Conservation (phyloP, 306 rosid genomes). For the Lablab purpureus region DNA sequence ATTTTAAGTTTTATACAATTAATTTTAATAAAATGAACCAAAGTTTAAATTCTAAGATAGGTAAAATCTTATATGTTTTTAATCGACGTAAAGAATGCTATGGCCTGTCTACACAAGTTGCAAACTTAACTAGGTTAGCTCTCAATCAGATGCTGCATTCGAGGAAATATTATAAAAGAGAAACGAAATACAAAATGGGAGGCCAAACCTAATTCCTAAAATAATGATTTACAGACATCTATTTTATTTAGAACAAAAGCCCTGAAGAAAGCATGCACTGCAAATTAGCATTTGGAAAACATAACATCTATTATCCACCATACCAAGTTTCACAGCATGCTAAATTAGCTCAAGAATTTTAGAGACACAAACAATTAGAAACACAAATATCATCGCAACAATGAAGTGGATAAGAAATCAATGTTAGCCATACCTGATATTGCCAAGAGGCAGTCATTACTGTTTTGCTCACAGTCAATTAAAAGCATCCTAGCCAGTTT, state of each 20-base stretch:
- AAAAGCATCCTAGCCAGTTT: slow-evolving; percentile 81
- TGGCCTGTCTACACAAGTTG: too few species aligned
- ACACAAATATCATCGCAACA: slow-evolving; percentile 14
- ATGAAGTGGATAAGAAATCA: slow-evolving; percentile 27
- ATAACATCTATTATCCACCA: neutral
- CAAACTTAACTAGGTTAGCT: too few species aligned
- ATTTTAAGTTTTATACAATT: neutral
- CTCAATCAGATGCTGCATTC: too few species aligned
- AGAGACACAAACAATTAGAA: slow-evolving; percentile 27
- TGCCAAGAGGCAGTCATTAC: slow-evolving; percentile 68
- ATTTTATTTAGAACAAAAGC: neutral
- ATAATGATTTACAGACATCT: neutral
- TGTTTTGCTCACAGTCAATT: slow-evolving; percentile 84
- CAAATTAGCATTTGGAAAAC: neutral
- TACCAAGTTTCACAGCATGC: slow-evolving; percentile 20
- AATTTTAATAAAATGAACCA: neutral
- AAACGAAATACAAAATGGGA: too few species aligned
- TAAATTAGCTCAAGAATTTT: slow-evolving; percentile 6
- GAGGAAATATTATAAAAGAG: too few species aligned
- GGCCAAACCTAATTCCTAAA: neutral
- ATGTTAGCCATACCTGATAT: slow-evolving; percentile 65
- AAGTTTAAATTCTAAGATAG: neutral
- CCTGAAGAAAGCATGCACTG: neutral
- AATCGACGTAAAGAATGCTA: too few species aligned
- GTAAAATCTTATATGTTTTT: neutral